These are phyloP conservation scores for Scedosporium boydii DNA, from an alignment of 2,329 filamentous ascomycete species.

Conservation along the genomic window DNA sequence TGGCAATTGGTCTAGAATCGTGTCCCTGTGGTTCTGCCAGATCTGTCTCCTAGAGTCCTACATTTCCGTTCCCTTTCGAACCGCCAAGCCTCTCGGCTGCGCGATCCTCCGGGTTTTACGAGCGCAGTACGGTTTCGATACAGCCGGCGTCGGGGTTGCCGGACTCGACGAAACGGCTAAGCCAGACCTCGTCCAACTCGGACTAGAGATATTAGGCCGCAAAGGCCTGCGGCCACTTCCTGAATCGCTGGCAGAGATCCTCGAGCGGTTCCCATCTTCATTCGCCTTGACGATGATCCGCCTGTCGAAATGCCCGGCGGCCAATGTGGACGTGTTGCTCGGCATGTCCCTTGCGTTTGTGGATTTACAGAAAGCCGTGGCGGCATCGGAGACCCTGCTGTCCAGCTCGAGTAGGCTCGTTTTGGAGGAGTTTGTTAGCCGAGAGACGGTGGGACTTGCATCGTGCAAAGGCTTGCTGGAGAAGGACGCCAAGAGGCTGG, in stretches of 20 bases:
- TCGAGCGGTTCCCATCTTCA: too few relatives aligned
- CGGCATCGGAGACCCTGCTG: not conserved
- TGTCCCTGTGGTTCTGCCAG: not conserved
- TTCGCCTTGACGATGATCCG: slow-evolving; percentile 5
- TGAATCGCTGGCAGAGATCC: not conserved
- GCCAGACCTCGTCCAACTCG: not conserved
- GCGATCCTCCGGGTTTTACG: not conserved
- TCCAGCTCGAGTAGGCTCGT: too few relatives aligned
- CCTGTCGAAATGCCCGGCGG: not conserved
- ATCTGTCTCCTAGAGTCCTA: not conserved
- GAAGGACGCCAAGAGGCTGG: too few relatives aligned
- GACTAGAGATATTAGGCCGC: not conserved
- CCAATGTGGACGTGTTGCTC: not conserved
- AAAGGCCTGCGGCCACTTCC: not conserved
- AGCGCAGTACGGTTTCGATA: not conserved
- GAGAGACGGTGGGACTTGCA: too few relatives aligned
- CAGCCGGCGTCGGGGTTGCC: not conserved
- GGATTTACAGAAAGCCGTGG: not conserved
- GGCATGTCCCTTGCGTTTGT: not conserved
- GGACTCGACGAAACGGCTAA: not conserved
- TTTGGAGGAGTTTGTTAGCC: too few relatives aligned
- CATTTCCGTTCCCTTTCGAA: not conserved
- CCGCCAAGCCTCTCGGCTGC: not conserved
- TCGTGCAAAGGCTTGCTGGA: too few relatives aligned
- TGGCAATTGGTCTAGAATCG: too few relatives aligned